A percentile compares a stretch with the other conserved stretches of the same genome.
These are phyloP conservation scores for Paramecium octaurelia DNA, from an alignment of 73 alveolate genomes.

Conservation along the genomic window DNA sequence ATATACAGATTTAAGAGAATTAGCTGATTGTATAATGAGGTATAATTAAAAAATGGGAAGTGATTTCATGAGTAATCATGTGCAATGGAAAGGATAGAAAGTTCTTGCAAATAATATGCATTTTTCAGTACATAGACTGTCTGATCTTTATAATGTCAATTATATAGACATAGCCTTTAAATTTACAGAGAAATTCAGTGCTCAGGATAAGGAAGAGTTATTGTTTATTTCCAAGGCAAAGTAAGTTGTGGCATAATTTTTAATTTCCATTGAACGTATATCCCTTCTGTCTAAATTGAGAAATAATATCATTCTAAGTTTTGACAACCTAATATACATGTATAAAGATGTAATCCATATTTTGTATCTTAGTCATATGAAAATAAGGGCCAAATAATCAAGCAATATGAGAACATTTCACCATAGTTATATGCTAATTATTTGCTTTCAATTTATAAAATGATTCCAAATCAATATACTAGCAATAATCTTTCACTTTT, in stretches of 20 bases:
- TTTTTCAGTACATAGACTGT: neutral
- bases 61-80: neutral
- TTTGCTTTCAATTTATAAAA: conserved; percentile 28
- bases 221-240: conserved; percentile 17
- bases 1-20: neutral
- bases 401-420: conserved; percentile 30
- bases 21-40: neutral
- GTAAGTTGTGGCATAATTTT: conserved; percentile 23
- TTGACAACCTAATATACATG: conserved; percentile 16
- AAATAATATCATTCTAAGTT: neutral
- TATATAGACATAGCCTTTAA: conserved; percentile 9
- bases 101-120: neutral
- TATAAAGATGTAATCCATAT: neutral
- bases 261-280: conserved; percentile 1
- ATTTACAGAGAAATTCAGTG: neutral
- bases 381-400: neutral
- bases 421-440: conserved; percentile 32
- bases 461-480: conserved; percentile 21
- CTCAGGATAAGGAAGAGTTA: neutral
- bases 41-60: neutral
- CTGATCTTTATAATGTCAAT: conserved; percentile 17
- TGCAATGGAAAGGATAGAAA: neutral
- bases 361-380: neutral
- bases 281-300: neutral
- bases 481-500: neutral